phyloP scores from a whole-genome alignment of 2,329 filamentous ascomycete genomes.

The Neoarthrinium moseri region DNA sequence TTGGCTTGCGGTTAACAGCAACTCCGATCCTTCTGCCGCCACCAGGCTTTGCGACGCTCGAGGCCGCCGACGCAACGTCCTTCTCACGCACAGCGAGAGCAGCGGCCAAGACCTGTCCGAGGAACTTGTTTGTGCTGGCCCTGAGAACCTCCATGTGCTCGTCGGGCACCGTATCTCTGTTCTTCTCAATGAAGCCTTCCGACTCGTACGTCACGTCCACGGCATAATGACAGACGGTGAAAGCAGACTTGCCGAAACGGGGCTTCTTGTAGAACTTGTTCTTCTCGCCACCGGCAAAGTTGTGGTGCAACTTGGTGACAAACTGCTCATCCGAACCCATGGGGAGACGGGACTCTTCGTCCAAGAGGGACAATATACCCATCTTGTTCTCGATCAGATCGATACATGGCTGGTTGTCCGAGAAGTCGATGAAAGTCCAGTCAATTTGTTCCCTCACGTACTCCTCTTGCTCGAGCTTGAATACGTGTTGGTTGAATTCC shows the following conservation, averaged over 20 bases:
- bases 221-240: constrained; percentile 98
- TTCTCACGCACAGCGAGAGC: constrained; percentile 88
- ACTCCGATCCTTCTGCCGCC: constrained; percentile 85
- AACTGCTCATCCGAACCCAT: constrained; percentile 98
- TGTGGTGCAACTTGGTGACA: constrained; percentile 92
- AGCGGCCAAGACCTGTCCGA: constrained; percentile 80
- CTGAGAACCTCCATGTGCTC: constrained; percentile 94
- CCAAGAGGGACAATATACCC: constrained; percentile 85
- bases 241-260: constrained; percentile 92
- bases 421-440: constrained; percentile 99
- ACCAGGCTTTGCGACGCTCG: constrained; percentile 74
- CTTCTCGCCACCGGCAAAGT: constrained; percentile 79
- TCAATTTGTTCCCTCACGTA: constrained; percentile 95
- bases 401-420: constrained; percentile 98
- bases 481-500: constrained; percentile 98
- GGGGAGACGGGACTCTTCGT: constrained; percentile 93
- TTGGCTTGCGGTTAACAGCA: constrained; percentile 93
- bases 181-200: constrained; percentile 99
- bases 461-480: constrained; percentile 98
- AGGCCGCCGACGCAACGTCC: constrained; percentile 65
- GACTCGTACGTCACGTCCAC: constrained; percentile 98
- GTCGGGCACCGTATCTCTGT: constrained; percentile 96
- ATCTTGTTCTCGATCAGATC: constrained; percentile 97
- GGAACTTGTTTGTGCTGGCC: constrained; percentile 80
- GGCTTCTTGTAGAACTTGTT: constrained; percentile 99